Base-by-base conservation (phyloP, 441 rosid genomes). In the Gossypium trilobum region DNA sequence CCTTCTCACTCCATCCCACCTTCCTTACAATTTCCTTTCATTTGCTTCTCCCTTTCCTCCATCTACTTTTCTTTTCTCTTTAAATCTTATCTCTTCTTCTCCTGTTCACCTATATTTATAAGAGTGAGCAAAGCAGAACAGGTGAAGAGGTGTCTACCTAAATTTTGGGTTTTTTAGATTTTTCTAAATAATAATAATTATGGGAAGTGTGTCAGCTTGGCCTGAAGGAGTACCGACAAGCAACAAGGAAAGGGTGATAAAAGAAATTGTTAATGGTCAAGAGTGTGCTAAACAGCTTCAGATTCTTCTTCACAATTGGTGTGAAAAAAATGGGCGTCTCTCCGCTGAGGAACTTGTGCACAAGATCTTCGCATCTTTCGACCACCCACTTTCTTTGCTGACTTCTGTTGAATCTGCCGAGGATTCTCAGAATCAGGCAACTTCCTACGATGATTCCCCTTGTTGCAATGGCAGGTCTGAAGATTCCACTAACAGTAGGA, bases 331-430 rank as follows among this genome's bases (percentile, higher is more conserved):
- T 39, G 73, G 25, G 57, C 23, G 22, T 19, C 57, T 31, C 44
- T 70, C 81, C 2, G 73, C 72, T 54, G 31, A 59, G 51, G 86
- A 85, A 11, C 84, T 89, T 50, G 11, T 75, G 0, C 48, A 11
- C 54, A 81, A 84, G 85, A 85, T 91, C 89, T 69, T 84, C 83
- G 65, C 54, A 44, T 88, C 94, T 71, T 87, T 91, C 71, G 39
- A 75, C 17, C 23, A 83, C 14, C 66, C 87, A 68, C 76, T 92
- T n/a, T 75, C 87, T 16, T 69, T 76, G 2, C 74, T 89, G n/a
- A 67, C 74, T 11, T 58, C 79, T 42, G 44, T 23, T 69, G 79
- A 73, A 2, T 70, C 63, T 5, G 59, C 65, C 11, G 65, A 71
- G 44, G 54, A 59, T 36, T 76, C 73, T 11, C 74, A 72, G 33